These are phyloP conservation scores for Lasiosphaeria ovina DNA, from an alignment of 495 filamentous ascomycete species.

Conservation along the genomic window DNA sequence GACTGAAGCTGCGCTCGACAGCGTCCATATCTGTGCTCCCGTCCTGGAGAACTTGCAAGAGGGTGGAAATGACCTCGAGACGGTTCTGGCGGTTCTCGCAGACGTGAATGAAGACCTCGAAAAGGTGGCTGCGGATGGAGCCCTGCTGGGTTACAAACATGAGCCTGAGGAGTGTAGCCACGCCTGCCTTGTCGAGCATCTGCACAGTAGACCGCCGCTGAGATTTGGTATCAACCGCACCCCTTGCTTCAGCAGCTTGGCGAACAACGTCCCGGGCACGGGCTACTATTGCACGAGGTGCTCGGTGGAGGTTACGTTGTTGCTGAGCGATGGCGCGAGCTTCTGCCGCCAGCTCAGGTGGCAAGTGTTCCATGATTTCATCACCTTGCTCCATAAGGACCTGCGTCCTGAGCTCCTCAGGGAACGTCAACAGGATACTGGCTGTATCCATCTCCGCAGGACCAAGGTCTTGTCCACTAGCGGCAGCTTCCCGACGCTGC, in stretches of 20 bases:
- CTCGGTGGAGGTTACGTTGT: slow-evolving; percentile 22
- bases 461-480: slow-evolving; percentile 50
- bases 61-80: slow-evolving; percentile 87
- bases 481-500: slow-evolving; percentile 53
- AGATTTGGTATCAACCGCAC: slow-evolving; percentile 52
- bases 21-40: slow-evolving; percentile 89
- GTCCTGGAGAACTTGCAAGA: slow-evolving; percentile 95
- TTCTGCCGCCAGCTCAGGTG: slow-evolving; percentile 79
- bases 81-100: slow-evolving; percentile 94
- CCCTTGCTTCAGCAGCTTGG: slow-evolving; percentile 29
- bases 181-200: slow-evolving; percentile 93
- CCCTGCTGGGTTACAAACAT: slow-evolving; percentile 95
- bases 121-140: slow-evolving; percentile 70
- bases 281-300: slow-evolving; percentile 18
- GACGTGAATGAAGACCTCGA: slow-evolving; percentile 80
- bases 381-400: slow-evolving; percentile 91
- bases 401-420: slow-evolving; percentile 77
- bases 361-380: slow-evolving; percentile 79
- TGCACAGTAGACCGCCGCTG: slow-evolving; percentile 80
- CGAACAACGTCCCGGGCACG: slow-evolving; percentile 28
- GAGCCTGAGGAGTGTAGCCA: slow-evolving; percentile 88
- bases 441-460: slow-evolving; percentile 89
- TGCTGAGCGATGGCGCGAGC: slow-evolving; percentile 61
- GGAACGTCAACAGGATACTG: slow-evolving; percentile 87
- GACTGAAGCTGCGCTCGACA: slow-evolving; percentile 91